These are phyloP conservation scores for Pleurotus pulmonarius DNA, from an alignment of 768 basidiomycete species.

Conservation along the genomic window DNA sequence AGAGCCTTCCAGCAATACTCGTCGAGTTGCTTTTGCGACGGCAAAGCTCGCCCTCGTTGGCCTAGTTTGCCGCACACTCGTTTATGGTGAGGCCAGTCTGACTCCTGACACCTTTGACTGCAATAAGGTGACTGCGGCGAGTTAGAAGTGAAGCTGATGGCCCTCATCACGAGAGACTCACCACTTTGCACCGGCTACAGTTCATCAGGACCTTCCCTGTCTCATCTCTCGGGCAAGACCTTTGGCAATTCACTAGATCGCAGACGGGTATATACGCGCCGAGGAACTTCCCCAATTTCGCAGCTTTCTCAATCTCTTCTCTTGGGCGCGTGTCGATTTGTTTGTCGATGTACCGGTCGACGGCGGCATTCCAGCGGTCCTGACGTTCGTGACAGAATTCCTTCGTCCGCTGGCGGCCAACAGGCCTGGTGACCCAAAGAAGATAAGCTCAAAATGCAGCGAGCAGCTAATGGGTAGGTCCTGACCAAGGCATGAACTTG, in stretches of 20 bases:
- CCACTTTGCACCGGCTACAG: constrained; percentile 1
- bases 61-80: not conserved
- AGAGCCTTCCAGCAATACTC: not conserved
- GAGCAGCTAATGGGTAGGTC: not conserved
- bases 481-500: constrained; percentile 7
- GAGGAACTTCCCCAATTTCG: constrained; percentile 18
- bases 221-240: not conserved
- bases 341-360: constrained; percentile 20
- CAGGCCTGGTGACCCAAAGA: not conserved
- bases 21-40: not conserved
- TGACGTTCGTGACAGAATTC: constrained; percentile 2
- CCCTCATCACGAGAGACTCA: not conserved
- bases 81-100: not conserved
- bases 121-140: constrained; percentile 1
- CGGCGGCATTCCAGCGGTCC: constrained; percentile 18
- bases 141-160: not conserved
- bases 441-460: too few relatives aligned
- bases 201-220: constrained; percentile 2
- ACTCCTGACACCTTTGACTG: not conserved
- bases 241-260: not conserved
- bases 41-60: not conserved
- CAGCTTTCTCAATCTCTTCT: constrained; percentile 16
- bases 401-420: constrained; percentile 4
- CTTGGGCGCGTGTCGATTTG: constrained; percentile 11
- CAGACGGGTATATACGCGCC: constrained; percentile 11